Evolutionary conservation across 225 moss, liverwort and hornwort genomes (phyloP).

Genomic region (Physcomitrellopsis africana): DNA sequence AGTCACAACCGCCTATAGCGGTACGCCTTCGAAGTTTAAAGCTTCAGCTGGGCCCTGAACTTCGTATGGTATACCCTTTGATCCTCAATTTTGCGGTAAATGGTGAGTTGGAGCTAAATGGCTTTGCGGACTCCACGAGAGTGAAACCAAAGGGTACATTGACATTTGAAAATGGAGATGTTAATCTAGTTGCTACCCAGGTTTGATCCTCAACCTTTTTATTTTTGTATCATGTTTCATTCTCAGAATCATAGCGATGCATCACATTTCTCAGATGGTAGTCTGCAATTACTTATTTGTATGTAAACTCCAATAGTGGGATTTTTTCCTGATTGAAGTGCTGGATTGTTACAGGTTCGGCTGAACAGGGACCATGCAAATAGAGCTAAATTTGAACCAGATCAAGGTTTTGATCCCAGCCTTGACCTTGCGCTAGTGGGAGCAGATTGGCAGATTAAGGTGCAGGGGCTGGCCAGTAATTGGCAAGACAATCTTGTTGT

Average conservation of each 20-base stretch:
- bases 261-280: slow-evolving; percentile 25
- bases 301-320: neutral
- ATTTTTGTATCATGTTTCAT: slow-evolving; percentile 20
- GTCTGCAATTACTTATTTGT: slow-evolving; percentile 13
- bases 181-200: slow-evolving; percentile 99
- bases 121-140: slow-evolving; percentile 82
- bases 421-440: slow-evolving; percentile 94
- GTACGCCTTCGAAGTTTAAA: slow-evolving; percentile 80
- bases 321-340: slow-evolving; percentile 14
- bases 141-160: slow-evolving; percentile 93
- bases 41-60: slow-evolving; percentile 88
- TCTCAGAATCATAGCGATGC: slow-evolving; percentile 3
- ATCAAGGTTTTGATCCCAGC: slow-evolving; percentile 88
- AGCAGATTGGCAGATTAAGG: slow-evolving; percentile 97
- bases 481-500: slow-evolving; percentile 96
- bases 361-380: slow-evolving; percentile 91
- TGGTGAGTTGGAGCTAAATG: slow-evolving; percentile 95
- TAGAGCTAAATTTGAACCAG: slow-evolving; percentile 96
- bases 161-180: slow-evolving; percentile 99
- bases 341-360: slow-evolving; percentile 67
- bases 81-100: slow-evolving; percentile 98
- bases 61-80: slow-evolving; percentile 98
- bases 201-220: slow-evolving; percentile 36
- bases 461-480: slow-evolving; percentile 90
- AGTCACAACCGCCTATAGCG: slow-evolving; percentile 68